These are phyloP conservation scores for Chrysopogon serrulatus DNA, from an alignment of 176 grass and related monocot genomes.

Conservation along the genomic window DNA sequence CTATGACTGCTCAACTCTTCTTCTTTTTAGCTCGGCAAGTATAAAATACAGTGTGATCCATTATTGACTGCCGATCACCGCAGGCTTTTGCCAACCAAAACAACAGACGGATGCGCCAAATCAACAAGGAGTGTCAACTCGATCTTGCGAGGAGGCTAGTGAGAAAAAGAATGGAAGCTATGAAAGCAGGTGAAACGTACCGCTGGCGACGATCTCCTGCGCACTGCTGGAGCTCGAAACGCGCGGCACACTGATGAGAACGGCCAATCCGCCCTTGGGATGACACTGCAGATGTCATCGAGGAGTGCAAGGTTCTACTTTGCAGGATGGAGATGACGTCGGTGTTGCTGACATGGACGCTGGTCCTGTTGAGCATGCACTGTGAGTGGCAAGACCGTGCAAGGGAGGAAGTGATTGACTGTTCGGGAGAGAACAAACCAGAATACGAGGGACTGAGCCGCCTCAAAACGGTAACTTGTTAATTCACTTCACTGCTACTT, in stretches of 20 bases:
- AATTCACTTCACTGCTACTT: not conserved
- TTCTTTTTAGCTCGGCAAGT: no score
- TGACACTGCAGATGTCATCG: slow-evolving; percentile 63
- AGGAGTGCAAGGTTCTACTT: slow-evolving; percentile 85
- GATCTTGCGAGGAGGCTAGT: slow-evolving; percentile 40
- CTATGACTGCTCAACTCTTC: not conserved
- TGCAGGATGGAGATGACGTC: slow-evolving; percentile 70
- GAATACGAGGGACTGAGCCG: slow-evolving; percentile 44
- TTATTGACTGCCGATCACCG: not conserved
- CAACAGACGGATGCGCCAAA: slow-evolving; percentile 44
- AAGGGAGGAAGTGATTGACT: slow-evolving; percentile 51
- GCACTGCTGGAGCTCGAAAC: slow-evolving; percentile 55
- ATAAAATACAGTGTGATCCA: no score
- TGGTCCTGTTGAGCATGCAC: slow-evolving; percentile 60
- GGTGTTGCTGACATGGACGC: slow-evolving; percentile 56
- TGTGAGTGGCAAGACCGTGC: slow-evolving; percentile 51
- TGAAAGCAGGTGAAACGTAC: slow-evolving; percentile 18
- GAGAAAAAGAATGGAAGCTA: slow-evolving; percentile 28
- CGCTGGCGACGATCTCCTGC: slow-evolving; percentile 40
- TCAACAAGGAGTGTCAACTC: slow-evolving; percentile 30
- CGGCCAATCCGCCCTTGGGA: slow-evolving; percentile 24
- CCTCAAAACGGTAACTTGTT: slow-evolving; percentile 35
- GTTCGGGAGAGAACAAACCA: slow-evolving; percentile 49
- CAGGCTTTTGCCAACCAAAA: slow-evolving; percentile 44
- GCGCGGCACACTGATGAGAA: slow-evolving; percentile 6